Percentiles rank a stretch among this genome's conserved stretches.
phyloP scores from a whole-genome alignment of 257 asterid species.

The Ajuga chamaepitys region DNA sequence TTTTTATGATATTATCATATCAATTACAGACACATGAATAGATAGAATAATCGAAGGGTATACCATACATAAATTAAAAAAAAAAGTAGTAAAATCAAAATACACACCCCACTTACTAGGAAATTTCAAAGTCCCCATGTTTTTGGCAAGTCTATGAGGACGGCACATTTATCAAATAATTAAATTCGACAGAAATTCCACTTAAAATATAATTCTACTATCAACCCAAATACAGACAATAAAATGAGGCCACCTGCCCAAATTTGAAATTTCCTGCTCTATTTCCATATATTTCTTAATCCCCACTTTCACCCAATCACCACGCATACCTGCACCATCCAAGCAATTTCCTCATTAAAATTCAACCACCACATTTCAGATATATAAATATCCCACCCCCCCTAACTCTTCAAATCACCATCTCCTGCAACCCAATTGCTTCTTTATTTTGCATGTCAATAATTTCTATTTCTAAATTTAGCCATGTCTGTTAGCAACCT shows the following conservation, averaged over 20 bases:
- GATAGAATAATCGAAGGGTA: no score
- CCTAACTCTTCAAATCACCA: constrained; percentile 1
- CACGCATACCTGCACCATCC: constrained; percentile 17
- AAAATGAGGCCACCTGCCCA: constrained; percentile 21
- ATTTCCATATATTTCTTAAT: background rate
- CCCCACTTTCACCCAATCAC: constrained; percentile 14
- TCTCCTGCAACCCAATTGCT: background rate
- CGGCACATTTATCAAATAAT: background rate
- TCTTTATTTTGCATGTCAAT: background rate
- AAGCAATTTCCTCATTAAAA: constrained; percentile 21
- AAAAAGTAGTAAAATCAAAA: no score
- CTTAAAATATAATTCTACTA: constrained; percentile 1
- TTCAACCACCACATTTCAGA: background rate
- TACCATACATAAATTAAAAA: no score
- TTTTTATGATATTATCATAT: no score
- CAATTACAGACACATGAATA: no score
- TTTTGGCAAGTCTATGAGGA: constrained; percentile 12
- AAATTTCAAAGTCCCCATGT: background rate
- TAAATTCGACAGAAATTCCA: constrained; percentile 5
- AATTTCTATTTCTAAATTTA: background rate
- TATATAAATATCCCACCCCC: constrained; percentile 1
- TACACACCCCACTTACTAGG: constrained; percentile 11
- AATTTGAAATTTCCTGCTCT: constrained; percentile 10
- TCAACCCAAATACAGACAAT: constrained; percentile 13
- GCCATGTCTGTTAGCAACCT: constrained; percentile 28